Base-by-base conservation (phyloP, 257 asterid genomes). In the Pogostemon cablin region DNA sequence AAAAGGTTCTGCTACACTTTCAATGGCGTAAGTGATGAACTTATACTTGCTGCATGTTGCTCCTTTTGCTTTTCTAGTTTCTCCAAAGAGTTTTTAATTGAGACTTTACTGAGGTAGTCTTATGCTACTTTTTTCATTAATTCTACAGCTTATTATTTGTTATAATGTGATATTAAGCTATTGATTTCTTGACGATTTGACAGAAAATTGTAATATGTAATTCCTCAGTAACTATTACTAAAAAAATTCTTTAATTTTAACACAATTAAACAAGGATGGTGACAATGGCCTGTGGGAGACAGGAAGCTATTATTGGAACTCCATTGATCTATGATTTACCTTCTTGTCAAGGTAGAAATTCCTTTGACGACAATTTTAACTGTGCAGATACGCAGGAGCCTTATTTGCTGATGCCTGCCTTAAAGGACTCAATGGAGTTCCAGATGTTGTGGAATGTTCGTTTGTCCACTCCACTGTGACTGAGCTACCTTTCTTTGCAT, bases 341-440 rank as follows among this genome's bases (percentile, higher is more conserved):
- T 40, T 37, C 40, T 25, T 55, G 61, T 55, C 12, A 32, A 55
- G 61, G 61, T 55, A 55, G 61, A 32, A 25, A 39, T 35, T 56
- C 38, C 41, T 56, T 34, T 56, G 62, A 56, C 41, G 7, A 9
- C 41, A 56, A 56, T 56, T 3, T 9, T 32, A 32, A 32, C 39
- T 56, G 62, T 53, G 59, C 77, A 72, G 77, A n/a, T 72, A 72
- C 9, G 77, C 77, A 3, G 77, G 77, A 40, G 95, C 98, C 46
- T 80, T 86, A 58, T 92, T 90, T 74, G 96, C 90, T 34, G 98
- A 92, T 79, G 91, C 98, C 67, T 91, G 97, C 82, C 82, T 91
- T 67, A 91, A 86, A 77, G 97, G 98, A 56, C 93, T 90, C 47
- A 92, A 92, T 77, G 96, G 96, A 20, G 96, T 88, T 57, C 96